phyloP scores from a whole-genome alignment of 257 asterid genomes.

The Fraxinus anomala region DNA sequence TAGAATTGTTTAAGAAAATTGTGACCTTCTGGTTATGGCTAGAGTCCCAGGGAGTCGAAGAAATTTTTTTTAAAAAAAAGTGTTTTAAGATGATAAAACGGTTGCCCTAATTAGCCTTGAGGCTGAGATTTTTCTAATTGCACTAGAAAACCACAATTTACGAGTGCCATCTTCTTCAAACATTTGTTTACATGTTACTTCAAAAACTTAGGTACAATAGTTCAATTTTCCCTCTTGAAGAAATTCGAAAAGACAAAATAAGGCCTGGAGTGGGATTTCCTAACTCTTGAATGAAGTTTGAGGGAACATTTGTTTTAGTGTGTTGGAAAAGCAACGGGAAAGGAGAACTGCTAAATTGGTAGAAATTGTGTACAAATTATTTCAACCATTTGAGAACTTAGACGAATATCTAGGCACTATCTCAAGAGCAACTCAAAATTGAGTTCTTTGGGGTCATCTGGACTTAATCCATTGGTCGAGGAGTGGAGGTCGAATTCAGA shows the following conservation, averaged over 20 bases:
- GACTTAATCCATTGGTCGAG: neutral
- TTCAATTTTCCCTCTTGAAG: neutral
- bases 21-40: slow-evolving; percentile 20
- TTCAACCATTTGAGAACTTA: neutral
- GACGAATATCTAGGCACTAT: neutral
- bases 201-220: neutral
- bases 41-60: neutral
- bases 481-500: neutral
- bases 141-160: neutral
- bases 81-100: neutral
- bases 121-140: neutral
- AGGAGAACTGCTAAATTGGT: neutral
- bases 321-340: neutral
- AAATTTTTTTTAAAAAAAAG: neutral
- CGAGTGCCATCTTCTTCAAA: neutral
- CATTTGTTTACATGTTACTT: neutral
- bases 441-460: neutral
- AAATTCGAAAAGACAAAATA: neutral
- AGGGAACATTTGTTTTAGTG: neutral
- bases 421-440: neutral
- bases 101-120: neutral
- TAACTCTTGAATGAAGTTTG: neutral
- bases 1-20: neutral
- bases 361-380: neutral
- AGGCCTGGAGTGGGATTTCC: neutral